A percentile compares a stretch with the other conserved stretches of the same genome.
phyloP scores from a whole-genome alignment of 495 filamentous ascomycete genomes.

The Hamigera avellanea region DNA sequence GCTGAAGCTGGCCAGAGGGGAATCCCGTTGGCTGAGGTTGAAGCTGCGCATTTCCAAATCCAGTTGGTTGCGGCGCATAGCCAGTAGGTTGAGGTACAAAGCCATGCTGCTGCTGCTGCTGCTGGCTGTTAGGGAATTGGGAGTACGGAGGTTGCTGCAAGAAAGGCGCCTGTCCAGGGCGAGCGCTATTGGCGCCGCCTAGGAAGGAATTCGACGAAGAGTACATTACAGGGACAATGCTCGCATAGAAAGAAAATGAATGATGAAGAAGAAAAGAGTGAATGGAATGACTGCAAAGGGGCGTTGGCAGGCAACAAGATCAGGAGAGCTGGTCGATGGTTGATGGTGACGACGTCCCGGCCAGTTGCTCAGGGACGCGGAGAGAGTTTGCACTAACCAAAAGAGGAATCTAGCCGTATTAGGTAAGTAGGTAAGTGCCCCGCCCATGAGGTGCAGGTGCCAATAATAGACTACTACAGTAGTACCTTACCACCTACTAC shows the following conservation, averaged over 20 bases:
- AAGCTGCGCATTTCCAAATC: slow-evolving; percentile 35
- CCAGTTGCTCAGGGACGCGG: slow-evolving; percentile 8
- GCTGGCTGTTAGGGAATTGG: slow-evolving; percentile 37
- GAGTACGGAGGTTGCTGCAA: slow-evolving; percentile 35
- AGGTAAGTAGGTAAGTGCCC: no score
- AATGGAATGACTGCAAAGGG: not conserved
- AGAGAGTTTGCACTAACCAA: slow-evolving; percentile 3
- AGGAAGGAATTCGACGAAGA: slow-evolving; percentile 78
- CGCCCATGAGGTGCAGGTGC: no score
- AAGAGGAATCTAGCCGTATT: not conserved
- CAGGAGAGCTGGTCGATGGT: slow-evolving; percentile 1
- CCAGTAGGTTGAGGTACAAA: slow-evolving; percentile 41
- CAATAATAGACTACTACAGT: no score
- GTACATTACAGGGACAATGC: slow-evolving; percentile 51
- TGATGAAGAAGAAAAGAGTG: slow-evolving; percentile 7
- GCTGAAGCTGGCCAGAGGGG: slow-evolving; percentile 49
- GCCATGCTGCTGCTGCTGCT: slow-evolving; percentile 41
- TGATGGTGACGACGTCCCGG: slow-evolving; percentile 1
- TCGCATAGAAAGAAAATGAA: slow-evolving; percentile 19
- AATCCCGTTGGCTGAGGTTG: slow-evolving; percentile 49
- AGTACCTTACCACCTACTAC: no score
- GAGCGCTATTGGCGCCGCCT: slow-evolving; percentile 61
- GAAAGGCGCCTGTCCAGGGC: slow-evolving; percentile 51
- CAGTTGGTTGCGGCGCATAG: slow-evolving; percentile 41
- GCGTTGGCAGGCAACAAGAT: slow-evolving; percentile 2